Evolutionary conservation across 345 rosid genomes (phyloP).

Genomic region (Limnanthes douglasii): DNA sequence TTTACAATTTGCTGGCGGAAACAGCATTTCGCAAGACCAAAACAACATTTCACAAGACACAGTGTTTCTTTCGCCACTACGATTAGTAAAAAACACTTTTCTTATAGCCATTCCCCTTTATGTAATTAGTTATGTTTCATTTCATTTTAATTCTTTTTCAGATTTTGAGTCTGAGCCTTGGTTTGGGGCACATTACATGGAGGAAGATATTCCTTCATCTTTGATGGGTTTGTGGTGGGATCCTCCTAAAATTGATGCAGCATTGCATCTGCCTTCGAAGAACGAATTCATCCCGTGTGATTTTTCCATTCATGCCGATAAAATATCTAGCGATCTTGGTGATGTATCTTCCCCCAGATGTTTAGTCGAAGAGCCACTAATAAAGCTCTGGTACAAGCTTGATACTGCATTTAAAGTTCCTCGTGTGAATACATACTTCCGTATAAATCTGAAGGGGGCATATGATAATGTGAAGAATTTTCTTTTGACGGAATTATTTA

Average conservation of each 20-base stretch:
- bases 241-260: slow-evolving; percentile 54
- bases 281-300: slow-evolving; percentile 83
- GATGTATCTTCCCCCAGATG: slow-evolving; percentile 38
- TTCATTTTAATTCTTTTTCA: slow-evolving; percentile 19
- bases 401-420: slow-evolving; percentile 74
- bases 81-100: too few relatives aligned
- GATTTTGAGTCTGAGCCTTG: slow-evolving; percentile 70
- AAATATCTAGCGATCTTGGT: slow-evolving; percentile 11
- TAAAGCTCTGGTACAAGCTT: slow-evolving; percentile 94
- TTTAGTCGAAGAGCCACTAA: slow-evolving; percentile 57
- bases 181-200: slow-evolving; percentile 65
- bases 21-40: too few relatives aligned
- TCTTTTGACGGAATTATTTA: slow-evolving; percentile 66
- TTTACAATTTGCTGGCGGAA: too few relatives aligned
- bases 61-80: too few relatives aligned
- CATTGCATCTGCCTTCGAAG: slow-evolving; percentile 60
- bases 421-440: slow-evolving; percentile 78
- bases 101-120: too few relatives aligned
- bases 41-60: too few relatives aligned
- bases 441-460: slow-evolving; percentile 72
- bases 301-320: slow-evolving; percentile 53
- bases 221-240: slow-evolving; percentile 64
- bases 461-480: slow-evolving; percentile 51
- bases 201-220: slow-evolving; percentile 53
- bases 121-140: slow-evolving; percentile 5